A percentile compares a stretch with the other conserved stretches of the same genome.
Conservation (phyloP, 2,329 filamentous ascomycete species). For the Colletotrichum sp. region DNA sequence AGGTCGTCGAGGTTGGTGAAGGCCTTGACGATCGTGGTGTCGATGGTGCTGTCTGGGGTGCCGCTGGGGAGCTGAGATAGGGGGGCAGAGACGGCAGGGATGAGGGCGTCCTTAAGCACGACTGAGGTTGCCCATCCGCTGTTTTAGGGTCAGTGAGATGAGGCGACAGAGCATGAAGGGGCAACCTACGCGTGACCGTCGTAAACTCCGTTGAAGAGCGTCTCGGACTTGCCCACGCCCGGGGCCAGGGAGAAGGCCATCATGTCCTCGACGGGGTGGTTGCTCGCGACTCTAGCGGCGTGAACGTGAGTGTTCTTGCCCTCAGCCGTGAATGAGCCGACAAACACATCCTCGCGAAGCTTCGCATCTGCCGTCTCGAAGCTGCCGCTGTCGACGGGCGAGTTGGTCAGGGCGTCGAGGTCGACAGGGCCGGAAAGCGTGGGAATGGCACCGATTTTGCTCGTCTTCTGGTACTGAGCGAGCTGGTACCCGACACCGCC, state of each 20-base stretch:
- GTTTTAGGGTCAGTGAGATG: neutral
- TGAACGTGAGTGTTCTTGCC: conserved; percentile 34
- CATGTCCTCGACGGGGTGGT: conserved; percentile 39
- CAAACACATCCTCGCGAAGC: conserved; percentile 35
- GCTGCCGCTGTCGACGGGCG: conserved; percentile 4
- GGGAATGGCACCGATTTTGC: neutral
- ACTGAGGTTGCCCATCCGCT: conserved; percentile 47
- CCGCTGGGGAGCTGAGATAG: conserved; percentile 33
- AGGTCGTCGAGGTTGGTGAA: conserved; percentile 64
- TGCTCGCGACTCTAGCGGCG: conserved; percentile 37
- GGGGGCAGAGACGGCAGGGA: conserved; percentile 44
- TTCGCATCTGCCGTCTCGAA: conserved; percentile 32
- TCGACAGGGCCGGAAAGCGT: conserved; percentile 1
- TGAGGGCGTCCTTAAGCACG: conserved; percentile 43
- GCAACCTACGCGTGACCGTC: conserved; percentile 48
- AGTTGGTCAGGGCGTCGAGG: neutral
- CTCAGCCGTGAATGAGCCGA: conserved; percentile 23
- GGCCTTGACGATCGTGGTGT: conserved; percentile 59
- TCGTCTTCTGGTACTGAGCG: neutral
- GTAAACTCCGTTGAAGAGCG: conserved; percentile 44
- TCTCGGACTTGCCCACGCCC: conserved; percentile 30
- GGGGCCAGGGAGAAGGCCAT: conserved; percentile 35
- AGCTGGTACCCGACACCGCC: neutral
- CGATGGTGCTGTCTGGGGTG: conserved; percentile 51
- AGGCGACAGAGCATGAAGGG: too few species aligned